These are phyloP conservation scores for Xylaria sp. DNA, from an alignment of 2,329 filamentous ascomycete species.

Conservation along the genomic window DNA sequence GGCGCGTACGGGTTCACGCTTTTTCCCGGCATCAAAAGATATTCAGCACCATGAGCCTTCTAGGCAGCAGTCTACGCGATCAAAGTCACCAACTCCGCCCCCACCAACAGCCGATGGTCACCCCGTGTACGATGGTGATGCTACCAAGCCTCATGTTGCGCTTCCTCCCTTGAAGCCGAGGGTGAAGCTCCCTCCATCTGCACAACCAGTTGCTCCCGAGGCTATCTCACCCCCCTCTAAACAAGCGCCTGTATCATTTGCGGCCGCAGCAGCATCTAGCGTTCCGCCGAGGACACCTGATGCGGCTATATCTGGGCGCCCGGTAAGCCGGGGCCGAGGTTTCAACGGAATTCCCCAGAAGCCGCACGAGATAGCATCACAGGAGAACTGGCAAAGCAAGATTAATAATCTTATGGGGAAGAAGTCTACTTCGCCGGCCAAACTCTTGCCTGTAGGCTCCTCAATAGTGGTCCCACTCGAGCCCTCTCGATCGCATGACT, in stretches of 20 bases:
- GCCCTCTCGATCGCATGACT: constrained; percentile 57
- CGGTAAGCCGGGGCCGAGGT: constrained; percentile 42
- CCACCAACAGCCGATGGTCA: constrained; percentile 77
- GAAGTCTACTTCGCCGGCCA: constrained; percentile 66
- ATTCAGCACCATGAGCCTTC: constrained; percentile 54
- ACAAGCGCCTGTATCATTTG: constrained; percentile 57
- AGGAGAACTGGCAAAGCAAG: constrained; percentile 77
- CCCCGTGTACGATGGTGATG: constrained; percentile 76
- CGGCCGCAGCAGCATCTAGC: constrained; percentile 52
- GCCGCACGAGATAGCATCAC: constrained; percentile 47
- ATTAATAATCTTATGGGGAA: constrained; percentile 81
- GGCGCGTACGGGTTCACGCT: constrained; percentile 65
- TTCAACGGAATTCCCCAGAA: constrained; percentile 45
- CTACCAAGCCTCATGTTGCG: constrained; percentile 72
- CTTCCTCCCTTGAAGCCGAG: constrained; percentile 76
- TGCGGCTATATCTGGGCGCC: constrained; percentile 34
- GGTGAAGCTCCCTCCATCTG: constrained; percentile 83
- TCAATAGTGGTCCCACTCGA: constrained; percentile 75
- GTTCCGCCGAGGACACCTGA: constrained; percentile 24
- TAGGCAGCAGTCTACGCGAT: constrained; percentile 54
- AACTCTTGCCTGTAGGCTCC: constrained; percentile 71
- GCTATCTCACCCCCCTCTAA: constrained; percentile 48
- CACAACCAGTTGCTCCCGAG: constrained; percentile 54
- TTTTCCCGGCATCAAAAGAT: constrained; percentile 67
- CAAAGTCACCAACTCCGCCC: constrained; percentile 73